Conservation (phyloP, 495 filamentous ascomycete genomes). For the Penicillium daleae region DNA sequence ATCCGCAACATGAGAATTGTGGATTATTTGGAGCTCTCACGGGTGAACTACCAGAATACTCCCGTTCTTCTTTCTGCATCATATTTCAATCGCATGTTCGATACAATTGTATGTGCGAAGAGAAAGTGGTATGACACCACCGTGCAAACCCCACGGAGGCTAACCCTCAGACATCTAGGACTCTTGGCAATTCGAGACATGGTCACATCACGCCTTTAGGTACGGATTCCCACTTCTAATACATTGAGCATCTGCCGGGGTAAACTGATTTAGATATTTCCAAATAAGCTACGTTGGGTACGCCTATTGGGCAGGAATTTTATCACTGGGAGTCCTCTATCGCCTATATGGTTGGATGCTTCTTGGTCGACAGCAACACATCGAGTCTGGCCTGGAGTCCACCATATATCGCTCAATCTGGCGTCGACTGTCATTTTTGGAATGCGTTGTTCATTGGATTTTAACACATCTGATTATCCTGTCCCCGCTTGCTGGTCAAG, state of each 20-base stretch:
- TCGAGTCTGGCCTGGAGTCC: conserved; percentile 13
- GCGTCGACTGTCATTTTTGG: neutral
- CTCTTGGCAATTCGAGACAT: conserved; percentile 40
- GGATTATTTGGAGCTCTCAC: conserved; percentile 35
- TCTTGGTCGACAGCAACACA: neutral
- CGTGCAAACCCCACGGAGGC: neutral
- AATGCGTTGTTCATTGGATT: conserved; percentile 28
- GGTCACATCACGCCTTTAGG: conserved; percentile 46
- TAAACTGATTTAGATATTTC: conserved; percentile 6
- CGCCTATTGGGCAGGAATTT: conserved; percentile 37
- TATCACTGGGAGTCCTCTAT: conserved; percentile 32
- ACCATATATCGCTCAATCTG: conserved; percentile 8
- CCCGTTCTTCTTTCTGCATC: conserved; percentile 37
- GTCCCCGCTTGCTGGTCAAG: conserved; percentile 31
- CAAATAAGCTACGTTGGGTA: conserved; percentile 32
- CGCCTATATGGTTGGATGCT: conserved; percentile 23
- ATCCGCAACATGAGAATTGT: conserved; percentile 38
- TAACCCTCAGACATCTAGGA: conserved; percentile 23
- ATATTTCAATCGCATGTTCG: conserved; percentile 38
- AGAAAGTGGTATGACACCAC: neutral
- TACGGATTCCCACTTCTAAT: too few relatives aligned
- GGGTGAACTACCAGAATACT: conserved; percentile 18
- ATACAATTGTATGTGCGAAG: conserved; percentile 36
- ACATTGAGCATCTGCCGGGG: too few relatives aligned
- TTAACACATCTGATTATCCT: conserved; percentile 42